phyloP scores from a whole-genome alignment of 805 yeast species.

The Candida piceae region DNA sequence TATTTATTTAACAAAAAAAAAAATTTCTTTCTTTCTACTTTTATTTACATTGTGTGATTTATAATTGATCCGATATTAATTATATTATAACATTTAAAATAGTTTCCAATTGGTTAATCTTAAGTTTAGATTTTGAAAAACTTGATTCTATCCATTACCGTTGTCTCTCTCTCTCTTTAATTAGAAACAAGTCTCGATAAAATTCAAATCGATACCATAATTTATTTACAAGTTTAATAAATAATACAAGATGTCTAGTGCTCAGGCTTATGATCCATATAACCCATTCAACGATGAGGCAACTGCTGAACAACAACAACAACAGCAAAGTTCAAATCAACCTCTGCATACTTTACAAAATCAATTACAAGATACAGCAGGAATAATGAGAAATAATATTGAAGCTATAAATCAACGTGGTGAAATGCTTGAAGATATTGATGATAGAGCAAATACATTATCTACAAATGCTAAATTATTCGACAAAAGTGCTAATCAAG shows the following conservation, averaged over 20 bases:
- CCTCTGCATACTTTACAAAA: constrained; percentile 27
- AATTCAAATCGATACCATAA: background rate
- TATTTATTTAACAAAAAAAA: too few relatives aligned
- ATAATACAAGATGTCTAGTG: constrained; percentile 29
- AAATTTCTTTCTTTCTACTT: too few relatives aligned
- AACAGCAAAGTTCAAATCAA: constrained; percentile 15
- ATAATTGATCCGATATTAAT: too few relatives aligned
- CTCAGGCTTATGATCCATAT: constrained; percentile 32
- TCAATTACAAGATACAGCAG: constrained; percentile 72
- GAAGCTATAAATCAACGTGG: constrained; percentile 94
- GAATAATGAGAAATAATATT: constrained; percentile 95
- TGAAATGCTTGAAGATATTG: constrained; percentile 85
- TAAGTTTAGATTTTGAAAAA: too few relatives aligned
- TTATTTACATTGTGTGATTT: too few relatives aligned
- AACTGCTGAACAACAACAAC: constrained; percentile 20
- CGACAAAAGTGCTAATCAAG: constrained; percentile 94
- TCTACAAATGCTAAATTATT: constrained; percentile 92
- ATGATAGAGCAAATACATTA: constrained; percentile 87
- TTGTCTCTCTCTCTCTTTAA: too few relatives aligned
- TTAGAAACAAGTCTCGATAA: background rate
- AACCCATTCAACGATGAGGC: constrained; percentile 30
- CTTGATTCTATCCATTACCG: too few relatives aligned
- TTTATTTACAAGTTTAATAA: too few relatives aligned
- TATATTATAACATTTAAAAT: too few relatives aligned
- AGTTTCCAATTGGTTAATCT: too few relatives aligned